phyloP scores from a whole-genome alignment of 2,329 filamentous ascomycete species.

The Alternaria triticimaculans region DNA sequence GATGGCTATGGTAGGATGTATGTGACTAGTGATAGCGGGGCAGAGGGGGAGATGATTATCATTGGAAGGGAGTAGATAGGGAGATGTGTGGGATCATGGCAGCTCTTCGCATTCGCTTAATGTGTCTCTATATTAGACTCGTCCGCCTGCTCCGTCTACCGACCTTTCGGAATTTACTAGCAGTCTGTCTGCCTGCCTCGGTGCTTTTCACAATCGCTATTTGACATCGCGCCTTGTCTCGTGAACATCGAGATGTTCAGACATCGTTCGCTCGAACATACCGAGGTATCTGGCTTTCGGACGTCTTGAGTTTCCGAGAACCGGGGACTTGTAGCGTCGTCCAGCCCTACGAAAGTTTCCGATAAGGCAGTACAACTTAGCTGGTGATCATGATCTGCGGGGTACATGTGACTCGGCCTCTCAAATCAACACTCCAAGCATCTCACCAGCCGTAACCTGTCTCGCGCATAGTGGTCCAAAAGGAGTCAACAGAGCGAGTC shows the following conservation, averaged over 20 bases:
- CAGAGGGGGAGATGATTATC: constrained; percentile 36
- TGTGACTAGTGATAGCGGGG: constrained; percentile 38
- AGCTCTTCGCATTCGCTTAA: background rate
- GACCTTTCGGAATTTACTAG: background rate
- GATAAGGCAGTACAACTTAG: background rate
- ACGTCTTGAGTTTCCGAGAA: background rate
- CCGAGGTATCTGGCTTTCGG: background rate
- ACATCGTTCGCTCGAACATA: background rate
- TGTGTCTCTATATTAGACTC: background rate
- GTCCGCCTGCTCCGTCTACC: background rate
- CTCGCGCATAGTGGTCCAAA: background rate
- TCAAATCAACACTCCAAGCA: background rate
- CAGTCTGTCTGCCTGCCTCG: background rate
- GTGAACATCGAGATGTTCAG: background rate
- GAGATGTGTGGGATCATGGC: background rate
- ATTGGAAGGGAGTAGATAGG: constrained; percentile 26
- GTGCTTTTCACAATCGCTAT: background rate
- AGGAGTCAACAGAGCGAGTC: background rate
- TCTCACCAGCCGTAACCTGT: background rate
- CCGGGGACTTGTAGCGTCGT: background rate
- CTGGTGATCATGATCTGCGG: background rate
- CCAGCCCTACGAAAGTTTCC: background rate
- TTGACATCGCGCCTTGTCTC: background rate
- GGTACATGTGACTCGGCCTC: background rate
- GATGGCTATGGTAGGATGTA: constrained; percentile 36